Percentiles rank a stretch among this genome's conserved stretches.
These are phyloP conservation scores for Cytospora piceae DNA, from an alignment of 2,329 filamentous ascomycete genomes.

Conservation along the genomic window DNA sequence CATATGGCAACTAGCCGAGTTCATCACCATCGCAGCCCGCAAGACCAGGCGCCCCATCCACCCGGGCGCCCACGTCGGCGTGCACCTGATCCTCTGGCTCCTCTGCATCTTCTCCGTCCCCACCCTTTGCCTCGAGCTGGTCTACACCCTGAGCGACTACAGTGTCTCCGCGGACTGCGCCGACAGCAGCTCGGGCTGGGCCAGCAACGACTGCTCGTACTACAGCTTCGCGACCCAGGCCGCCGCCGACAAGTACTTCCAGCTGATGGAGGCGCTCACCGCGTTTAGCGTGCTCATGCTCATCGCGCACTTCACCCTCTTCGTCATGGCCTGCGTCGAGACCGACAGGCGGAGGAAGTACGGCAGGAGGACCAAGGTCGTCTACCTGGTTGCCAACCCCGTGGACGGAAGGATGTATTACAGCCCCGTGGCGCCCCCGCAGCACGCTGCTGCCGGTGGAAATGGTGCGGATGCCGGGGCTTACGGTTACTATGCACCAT, in stretches of 20 bases:
- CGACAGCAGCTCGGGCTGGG: conserved; percentile 25
- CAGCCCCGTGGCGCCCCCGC: neutral
- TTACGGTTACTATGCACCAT: neutral
- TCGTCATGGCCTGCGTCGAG: conserved; percentile 33
- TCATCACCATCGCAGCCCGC: conserved; percentile 43
- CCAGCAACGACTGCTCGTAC: conserved; percentile 30
- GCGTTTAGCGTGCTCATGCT: conserved; percentile 31
- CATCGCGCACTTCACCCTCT: conserved; percentile 30
- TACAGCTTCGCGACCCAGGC: conserved; percentile 17
- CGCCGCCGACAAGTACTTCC: conserved; percentile 16
- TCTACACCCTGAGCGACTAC: conserved; percentile 36
- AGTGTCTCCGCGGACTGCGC: conserved; percentile 30
- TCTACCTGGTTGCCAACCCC: conserved; percentile 23
- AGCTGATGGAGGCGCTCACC: conserved; percentile 30
- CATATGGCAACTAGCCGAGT: conserved; percentile 45
- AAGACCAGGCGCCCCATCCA: conserved; percentile 44
- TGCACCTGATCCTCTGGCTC: conserved; percentile 49
- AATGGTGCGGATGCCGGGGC: neutral
- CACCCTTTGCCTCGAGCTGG: conserved; percentile 43
- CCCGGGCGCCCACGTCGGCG: conserved; percentile 48
- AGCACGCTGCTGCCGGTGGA: neutral
- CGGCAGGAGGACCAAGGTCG: conserved; percentile 18
- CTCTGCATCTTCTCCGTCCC: conserved; percentile 39
- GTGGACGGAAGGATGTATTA: conserved; percentile 24
- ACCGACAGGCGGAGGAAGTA: conserved; percentile 29